These are phyloP conservation scores for Puccinia triticina DNA, from an alignment of 1,284 basidiomycete species.

Conservation along the genomic window DNA sequence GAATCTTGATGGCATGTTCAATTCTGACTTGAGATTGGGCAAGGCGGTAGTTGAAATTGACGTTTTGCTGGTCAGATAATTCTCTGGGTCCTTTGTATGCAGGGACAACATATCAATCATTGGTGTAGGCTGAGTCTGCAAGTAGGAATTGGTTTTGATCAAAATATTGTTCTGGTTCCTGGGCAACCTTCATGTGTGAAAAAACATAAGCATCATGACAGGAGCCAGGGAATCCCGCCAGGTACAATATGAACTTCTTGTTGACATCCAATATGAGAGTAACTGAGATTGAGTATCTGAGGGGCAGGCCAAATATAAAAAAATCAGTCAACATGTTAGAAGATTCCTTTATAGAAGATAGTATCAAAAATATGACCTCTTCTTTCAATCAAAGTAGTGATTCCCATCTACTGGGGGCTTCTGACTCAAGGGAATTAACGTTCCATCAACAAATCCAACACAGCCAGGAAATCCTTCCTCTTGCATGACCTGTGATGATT, in stretches of 20 bases:
- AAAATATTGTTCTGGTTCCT: constrained; percentile 20
- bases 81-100: too few species aligned
- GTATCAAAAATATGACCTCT: background rate
- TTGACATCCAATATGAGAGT: background rate
- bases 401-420: background rate
- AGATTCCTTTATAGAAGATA: too few species aligned
- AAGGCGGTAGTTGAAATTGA: constrained; percentile 20
- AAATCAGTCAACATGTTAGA: background rate
- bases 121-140: background rate
- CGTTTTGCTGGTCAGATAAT: too few species aligned
- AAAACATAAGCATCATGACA: constrained; percentile 21
- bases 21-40: constrained; percentile 8
- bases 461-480: background rate
- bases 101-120: background rate
- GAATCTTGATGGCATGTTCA: constrained; percentile 12
- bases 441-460: background rate
- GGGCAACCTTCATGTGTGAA: background rate
- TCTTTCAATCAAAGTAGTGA: background rate
- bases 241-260: background rate
- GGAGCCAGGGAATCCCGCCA: background rate
- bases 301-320: too few species aligned
- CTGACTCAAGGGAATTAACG: background rate
- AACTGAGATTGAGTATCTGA: background rate
- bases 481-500: background rate
- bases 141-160: constrained; percentile 22